Conservation (phyloP, 2,329 filamentous ascomycete genomes). For the Periconia sp. region DNA sequence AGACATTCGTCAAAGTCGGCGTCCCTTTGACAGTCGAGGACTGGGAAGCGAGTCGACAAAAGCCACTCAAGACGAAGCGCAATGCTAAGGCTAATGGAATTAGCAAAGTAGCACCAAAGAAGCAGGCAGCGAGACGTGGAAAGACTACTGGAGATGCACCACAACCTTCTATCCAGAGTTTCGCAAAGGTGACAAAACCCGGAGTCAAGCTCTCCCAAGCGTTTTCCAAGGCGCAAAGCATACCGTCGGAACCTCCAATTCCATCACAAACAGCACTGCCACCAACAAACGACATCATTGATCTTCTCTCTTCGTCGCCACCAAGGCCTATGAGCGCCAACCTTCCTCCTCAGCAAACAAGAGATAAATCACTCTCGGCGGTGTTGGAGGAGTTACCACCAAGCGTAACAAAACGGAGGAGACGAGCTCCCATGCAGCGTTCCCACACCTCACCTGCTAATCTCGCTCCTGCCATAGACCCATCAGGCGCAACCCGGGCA, state of each 20-base stretch:
- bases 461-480: constrained; percentile 9
- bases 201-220: constrained; percentile 25
- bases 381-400: constrained; percentile 29
- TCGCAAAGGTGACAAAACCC: constrained; percentile 46
- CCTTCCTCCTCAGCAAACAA: constrained; percentile 3
- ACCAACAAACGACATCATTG: constrained; percentile 20
- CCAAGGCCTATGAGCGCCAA: constrained; percentile 8
- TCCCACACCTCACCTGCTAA: constrained; percentile 38
- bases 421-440: constrained; percentile 39
- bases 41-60: constrained; percentile 60
- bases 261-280: constrained; percentile 5
- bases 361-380: constrained; percentile 25
- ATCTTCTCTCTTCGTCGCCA: constrained; percentile 40
- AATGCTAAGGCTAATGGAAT: constrained; percentile 27
- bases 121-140: constrained; percentile 26
- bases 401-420: constrained; percentile 37
- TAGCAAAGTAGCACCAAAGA: constrained; percentile 23
- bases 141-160: constrained; percentile 25
- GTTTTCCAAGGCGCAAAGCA: constrained; percentile 26
- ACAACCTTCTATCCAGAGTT: constrained; percentile 33
- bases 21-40: constrained; percentile 69
- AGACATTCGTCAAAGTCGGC: constrained; percentile 67
- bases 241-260: not conserved
- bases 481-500: constrained; percentile 25
- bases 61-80: constrained; percentile 27